phyloP scores from a whole-genome alignment of 1,284 basidiomycete species.

The Tylopilus sp. region DNA sequence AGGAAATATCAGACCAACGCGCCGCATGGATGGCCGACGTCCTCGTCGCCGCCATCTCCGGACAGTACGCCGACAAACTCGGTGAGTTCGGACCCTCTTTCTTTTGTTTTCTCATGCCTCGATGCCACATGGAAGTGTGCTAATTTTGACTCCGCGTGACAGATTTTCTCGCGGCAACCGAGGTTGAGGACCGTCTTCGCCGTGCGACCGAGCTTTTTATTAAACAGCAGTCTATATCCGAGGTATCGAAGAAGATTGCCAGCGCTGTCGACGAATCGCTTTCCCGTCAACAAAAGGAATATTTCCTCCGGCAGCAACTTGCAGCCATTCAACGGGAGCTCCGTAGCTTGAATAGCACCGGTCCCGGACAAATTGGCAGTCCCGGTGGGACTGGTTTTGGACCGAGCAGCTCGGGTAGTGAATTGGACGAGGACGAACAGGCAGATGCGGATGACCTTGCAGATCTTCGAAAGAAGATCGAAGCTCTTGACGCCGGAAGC shows the following conservation, averaged over 20 bases:
- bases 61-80: conserved; percentile 67
- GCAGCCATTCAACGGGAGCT: conserved; percentile 88
- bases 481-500: conserved; percentile 71
- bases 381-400: conserved; percentile 20
- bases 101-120: not conserved
- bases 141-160: conserved; percentile 26
- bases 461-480: conserved; percentile 77
- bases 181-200: conserved; percentile 58
- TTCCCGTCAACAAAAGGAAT: conserved; percentile 80
- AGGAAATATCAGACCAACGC: conserved; percentile 59
- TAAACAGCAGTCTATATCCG: conserved; percentile 71
- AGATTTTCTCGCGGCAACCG: conserved; percentile 61
- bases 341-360: conserved; percentile 50
- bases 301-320: conserved; percentile 83
- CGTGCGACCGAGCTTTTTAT: conserved; percentile 66
- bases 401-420: conserved; percentile 29
- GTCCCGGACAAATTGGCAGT: conserved; percentile 15
- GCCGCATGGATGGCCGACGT: conserved; percentile 74
- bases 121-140: not conserved
- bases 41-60: conserved; percentile 60
- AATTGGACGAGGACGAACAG: conserved; percentile 72
- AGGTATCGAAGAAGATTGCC: conserved; percentile 75
- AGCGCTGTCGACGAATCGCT: conserved; percentile 75
- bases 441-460: conserved; percentile 78
- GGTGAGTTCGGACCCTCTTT: conserved; percentile 43